phyloP scores from a whole-genome alignment of 176 grass and related monocot genomes.

The Eragrostis curvula region DNA sequence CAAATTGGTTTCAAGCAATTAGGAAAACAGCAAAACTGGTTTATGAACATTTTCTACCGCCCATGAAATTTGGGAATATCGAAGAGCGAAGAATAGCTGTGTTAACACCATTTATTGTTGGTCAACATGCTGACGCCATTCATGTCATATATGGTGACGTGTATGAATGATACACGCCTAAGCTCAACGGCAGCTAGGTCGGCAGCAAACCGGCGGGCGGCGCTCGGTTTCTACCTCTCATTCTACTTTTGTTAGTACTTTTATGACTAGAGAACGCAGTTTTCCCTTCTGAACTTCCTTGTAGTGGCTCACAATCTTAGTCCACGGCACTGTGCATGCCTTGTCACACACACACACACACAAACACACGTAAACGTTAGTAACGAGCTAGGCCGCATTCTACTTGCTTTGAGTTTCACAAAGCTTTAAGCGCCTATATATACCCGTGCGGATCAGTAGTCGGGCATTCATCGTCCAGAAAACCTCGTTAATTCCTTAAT shows the following conservation, averaged over 20 bases:
- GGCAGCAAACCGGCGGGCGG: neutral
- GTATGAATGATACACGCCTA: no score
- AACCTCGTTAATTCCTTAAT: neutral
- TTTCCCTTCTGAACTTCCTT: neutral
- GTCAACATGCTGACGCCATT: neutral
- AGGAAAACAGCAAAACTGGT: no score
- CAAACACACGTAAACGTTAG: neutral
- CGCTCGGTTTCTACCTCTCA: neutral
- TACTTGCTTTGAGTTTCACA: neutral
- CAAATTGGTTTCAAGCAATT: no score
- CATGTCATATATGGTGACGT: neutral
- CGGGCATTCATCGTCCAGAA: neutral
- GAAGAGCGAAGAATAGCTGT: no score
- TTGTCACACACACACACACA: neutral
- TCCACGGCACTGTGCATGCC: neutral
- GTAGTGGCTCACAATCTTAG: neutral
- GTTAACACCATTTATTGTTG: neutral
- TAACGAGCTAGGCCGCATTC: neutral
- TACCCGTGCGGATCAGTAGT: neutral
- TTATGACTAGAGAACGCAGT: neutral
- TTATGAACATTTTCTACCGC: no score
- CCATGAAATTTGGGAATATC: no score
- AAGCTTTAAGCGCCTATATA: constrained; percentile 1
- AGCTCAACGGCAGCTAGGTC: neutral
- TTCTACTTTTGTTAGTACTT: no score